Conservation (phyloP, 176 grass and related monocot species). For the Oryza australiensis region DNA sequence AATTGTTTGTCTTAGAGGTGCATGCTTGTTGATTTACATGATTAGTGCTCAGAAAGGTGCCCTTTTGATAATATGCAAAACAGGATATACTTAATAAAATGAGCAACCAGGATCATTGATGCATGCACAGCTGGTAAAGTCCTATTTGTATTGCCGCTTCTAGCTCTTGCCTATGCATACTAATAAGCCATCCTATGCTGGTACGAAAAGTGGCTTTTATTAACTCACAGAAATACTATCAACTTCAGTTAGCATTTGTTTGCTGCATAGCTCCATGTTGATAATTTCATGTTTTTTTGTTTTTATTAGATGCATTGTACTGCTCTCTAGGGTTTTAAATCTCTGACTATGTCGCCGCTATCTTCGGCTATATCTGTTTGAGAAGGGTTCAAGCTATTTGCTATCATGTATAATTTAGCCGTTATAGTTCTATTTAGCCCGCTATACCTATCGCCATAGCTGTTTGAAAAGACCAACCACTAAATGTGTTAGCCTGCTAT, state of each 20-base stretch:
- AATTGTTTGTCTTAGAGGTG: constrained; percentile 15
- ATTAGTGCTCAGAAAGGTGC: constrained; percentile 32
- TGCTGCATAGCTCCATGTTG: background rate
- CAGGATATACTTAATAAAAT: background rate
- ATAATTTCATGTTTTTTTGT: constrained; percentile 5
- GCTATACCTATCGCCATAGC: too few species aligned
- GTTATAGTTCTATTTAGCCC: too few species aligned
- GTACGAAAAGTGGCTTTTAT: background rate
- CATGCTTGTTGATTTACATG: background rate
- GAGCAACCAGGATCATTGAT: background rate
- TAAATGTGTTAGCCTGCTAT: too few species aligned
- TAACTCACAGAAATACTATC: constrained; percentile 2
- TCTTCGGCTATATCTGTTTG: too few species aligned
- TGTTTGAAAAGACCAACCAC: too few species aligned
- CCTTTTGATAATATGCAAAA: constrained; percentile 30
- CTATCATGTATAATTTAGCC: too few species aligned
- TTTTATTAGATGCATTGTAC: constrained; percentile 7
- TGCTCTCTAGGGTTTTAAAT: too few species aligned
- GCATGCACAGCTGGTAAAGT: background rate
- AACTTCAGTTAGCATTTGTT: background rate
- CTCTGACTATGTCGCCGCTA: too few species aligned
- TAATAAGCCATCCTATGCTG: constrained; percentile 6
- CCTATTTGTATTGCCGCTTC: constrained; percentile 6
- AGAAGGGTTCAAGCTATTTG: too few species aligned
- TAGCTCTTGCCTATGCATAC: background rate